Evolutionary conservation across 2,329 filamentous ascomycete genomes (phyloP).

Genomic region (Bipolaris bicolor): DNA sequence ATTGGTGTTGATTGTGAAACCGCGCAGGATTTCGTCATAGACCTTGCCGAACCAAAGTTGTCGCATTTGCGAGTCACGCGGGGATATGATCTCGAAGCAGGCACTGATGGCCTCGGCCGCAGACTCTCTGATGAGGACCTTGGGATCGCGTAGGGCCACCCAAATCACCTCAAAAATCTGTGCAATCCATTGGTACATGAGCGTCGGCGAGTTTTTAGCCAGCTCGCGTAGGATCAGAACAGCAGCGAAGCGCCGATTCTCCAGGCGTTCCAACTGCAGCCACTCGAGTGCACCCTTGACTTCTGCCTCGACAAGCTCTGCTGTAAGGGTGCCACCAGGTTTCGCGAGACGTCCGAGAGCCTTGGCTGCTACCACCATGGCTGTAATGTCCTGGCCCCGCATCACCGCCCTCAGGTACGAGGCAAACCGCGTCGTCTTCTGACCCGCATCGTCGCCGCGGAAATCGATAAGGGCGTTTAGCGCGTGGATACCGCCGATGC

Average conservation of each 20-base stretch:
- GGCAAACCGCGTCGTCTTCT: slow-evolving; percentile 93
- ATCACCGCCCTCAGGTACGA: slow-evolving; percentile 87
- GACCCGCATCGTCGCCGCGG: slow-evolving; percentile 88
- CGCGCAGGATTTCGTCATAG: slow-evolving; percentile 81
- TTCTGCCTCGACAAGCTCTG: slow-evolving; percentile 94
- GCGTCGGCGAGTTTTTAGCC: slow-evolving; percentile 87
- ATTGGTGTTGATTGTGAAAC: slow-evolving; percentile 76
- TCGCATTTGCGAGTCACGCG: slow-evolving; percentile 87
- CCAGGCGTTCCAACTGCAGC: slow-evolving; percentile 92
- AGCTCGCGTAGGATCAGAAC: slow-evolving; percentile 90
- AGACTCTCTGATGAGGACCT: slow-evolving; percentile 88
- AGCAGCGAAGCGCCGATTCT: slow-evolving; percentile 90
- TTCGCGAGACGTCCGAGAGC: slow-evolving; percentile 89
- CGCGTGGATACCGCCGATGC: slow-evolving; percentile 88
- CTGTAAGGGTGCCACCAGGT: slow-evolving; percentile 91
- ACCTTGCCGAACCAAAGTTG: slow-evolving; percentile 89
- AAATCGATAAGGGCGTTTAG: slow-evolving; percentile 95
- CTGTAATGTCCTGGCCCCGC: slow-evolving; percentile 86
- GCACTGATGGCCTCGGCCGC: slow-evolving; percentile 92
- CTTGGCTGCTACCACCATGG: slow-evolving; percentile 87
- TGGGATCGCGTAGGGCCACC: slow-evolving; percentile 88
- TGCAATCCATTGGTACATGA: slow-evolving; percentile 95
- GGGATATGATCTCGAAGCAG: slow-evolving; percentile 93
- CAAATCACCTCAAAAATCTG: slow-evolving; percentile 95
- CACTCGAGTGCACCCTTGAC: slow-evolving; percentile 96